Base-by-base conservation (phyloP, 73 alveolate genomes). In the Tetrahymena borealis region DNA sequence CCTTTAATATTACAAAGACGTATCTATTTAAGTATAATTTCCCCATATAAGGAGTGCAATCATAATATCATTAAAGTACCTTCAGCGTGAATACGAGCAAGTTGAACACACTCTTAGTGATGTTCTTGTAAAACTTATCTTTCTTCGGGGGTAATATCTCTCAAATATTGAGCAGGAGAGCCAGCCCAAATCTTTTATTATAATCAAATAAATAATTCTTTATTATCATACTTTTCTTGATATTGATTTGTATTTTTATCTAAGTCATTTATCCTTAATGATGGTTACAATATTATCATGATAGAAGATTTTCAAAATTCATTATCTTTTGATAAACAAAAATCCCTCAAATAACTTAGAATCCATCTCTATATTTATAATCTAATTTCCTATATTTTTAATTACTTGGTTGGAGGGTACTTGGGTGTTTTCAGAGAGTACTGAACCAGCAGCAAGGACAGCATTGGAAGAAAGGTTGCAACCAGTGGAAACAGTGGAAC, bases 381-480 rank as follows among this genome's bases (percentile, higher is more conserved):
- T n/a, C n/a, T n/a, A n/a, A n/a, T n/a, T n/a, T 60, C 31, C 16
- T n/a, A 60, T 5, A 60, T 20, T 60, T 60, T 2, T 60, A n/a
- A 42, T 60, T 60, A 60, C 94, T 79, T 95, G 94, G 38, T 96
- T 96, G 24, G 96, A 94, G 42, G 95, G 96, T n/a, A 95, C 94
- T 13, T 90, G 93, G 36, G 96, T 39, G 91, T 96, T 95, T 40
- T 91, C 97, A 40, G 94, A 94, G n/a, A 96, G 96, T 33, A 91
- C 92, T 33, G 98, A 95, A n/a, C 98, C 98, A 35, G 98, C 98
- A 38, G 98, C 98, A 10, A 96, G 97, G 28, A 96, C 96, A 13
- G 97, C 96, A 78, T 93, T 90, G n/a, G 94, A 91, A 39, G 94
- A 96, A 37, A 94, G 94, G 15, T 33, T 39, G 18, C 92, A 95